These are phyloP conservation scores for Candida taoyuanica DNA, from an alignment of 805 yeast genomes.

Conservation along the genomic window DNA sequence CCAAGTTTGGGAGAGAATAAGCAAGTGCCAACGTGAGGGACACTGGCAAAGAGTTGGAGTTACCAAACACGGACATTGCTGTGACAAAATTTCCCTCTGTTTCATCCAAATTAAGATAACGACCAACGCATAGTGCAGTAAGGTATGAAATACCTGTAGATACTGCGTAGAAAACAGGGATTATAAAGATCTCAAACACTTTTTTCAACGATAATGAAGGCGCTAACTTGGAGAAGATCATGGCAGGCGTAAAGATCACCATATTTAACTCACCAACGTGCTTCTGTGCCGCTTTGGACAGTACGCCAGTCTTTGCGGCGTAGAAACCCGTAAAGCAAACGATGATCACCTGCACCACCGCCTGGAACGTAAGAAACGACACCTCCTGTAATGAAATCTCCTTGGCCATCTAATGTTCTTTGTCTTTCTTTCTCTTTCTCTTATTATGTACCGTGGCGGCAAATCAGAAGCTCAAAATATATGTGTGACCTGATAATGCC, in stretches of 20 bases:
- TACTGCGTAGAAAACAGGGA: slow-evolving; percentile 79
- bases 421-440: too few species aligned
- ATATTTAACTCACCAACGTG: slow-evolving; percentile 75
- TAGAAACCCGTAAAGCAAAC: slow-evolving; percentile 83
- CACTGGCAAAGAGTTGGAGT: slow-evolving; percentile 91
- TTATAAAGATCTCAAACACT: slow-evolving; percentile 72
- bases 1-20: slow-evolving; percentile 66
- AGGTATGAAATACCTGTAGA: slow-evolving; percentile 72
- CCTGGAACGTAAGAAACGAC: slow-evolving; percentile 76
- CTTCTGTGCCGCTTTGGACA: slow-evolving; percentile 72
- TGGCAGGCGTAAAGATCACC: slow-evolving; percentile 90
- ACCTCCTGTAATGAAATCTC: slow-evolving; percentile 22
- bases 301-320: slow-evolving; percentile 70
- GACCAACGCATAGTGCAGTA: slow-evolving; percentile 55
- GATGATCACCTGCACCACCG: slow-evolving; percentile 84
- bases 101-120: slow-evolving; percentile 51
- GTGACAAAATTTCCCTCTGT: slow-evolving; percentile 88
- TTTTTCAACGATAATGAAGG: slow-evolving; percentile 66
- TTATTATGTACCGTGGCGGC: too few species aligned
- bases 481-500: too few species aligned
- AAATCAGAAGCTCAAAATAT: too few species aligned
- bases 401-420: too few species aligned
- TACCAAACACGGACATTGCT: slow-evolving; percentile 96
- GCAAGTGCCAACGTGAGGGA: slow-evolving; percentile 79
- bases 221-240: slow-evolving; percentile 81